Conservation (phyloP, 2,329 filamentous ascomycete species). For the Ophiocordyceps australis region DNA sequence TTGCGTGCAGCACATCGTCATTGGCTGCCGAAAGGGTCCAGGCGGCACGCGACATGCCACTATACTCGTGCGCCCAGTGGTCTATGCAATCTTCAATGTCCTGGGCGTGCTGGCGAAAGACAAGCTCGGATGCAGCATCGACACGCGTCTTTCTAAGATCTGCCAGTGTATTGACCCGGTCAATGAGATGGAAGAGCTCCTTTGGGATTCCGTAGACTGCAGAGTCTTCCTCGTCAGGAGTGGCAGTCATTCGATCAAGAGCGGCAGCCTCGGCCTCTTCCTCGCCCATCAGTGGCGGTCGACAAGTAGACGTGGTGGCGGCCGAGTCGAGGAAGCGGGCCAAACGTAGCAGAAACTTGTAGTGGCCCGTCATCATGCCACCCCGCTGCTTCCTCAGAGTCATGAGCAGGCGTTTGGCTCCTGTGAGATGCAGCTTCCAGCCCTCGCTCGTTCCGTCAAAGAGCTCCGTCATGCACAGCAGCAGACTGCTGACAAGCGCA, state of each 20-base stretch:
- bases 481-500: conserved; percentile 18
- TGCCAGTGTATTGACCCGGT: conserved; percentile 13
- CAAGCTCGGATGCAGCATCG: conserved; percentile 10
- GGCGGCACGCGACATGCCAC: conserved; percentile 8
- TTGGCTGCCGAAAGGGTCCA: conserved; percentile 5
- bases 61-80: conserved; percentile 16
- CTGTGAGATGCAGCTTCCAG: conserved; percentile 23
- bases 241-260: conserved; percentile 9
- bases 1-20: conserved; percentile 14
- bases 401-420: conserved; percentile 18
- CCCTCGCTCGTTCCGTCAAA: conserved; percentile 21
- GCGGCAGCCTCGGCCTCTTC: conserved; percentile 10
- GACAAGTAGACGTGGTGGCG: conserved; percentile 14
- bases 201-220: conserved; percentile 17
- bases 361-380: conserved; percentile 16
- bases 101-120: conserved; percentile 10
- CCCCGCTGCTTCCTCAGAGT: conserved; percentile 12
- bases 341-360: conserved; percentile 16
- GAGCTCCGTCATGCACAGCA: conserved; percentile 22
- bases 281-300: conserved; percentile 14
- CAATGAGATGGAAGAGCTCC: conserved; percentile 14
- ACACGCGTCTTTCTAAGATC: conserved; percentile 13
- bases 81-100: conserved; percentile 16
- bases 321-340: conserved; percentile 15
- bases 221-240: conserved; percentile 12